Base-by-base conservation (phyloP, 1,284 basidiomycete species). In the Apiotrichum mycotoxinovorans region DNA sequence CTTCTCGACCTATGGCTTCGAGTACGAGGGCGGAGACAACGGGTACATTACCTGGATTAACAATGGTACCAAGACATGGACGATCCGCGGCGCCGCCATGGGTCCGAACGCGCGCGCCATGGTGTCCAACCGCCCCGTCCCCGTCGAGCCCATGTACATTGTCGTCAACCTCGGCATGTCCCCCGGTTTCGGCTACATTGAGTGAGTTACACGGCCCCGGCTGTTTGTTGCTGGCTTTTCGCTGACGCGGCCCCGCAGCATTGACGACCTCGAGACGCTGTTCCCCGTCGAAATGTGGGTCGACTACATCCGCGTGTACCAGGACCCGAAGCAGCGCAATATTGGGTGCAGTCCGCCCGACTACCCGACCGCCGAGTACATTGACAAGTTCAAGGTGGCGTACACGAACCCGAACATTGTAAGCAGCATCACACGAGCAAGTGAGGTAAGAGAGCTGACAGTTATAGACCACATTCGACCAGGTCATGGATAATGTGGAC, bases 21-120 rank as follows among this genome's bases (percentile, higher is more conserved):
- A 87, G 69, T 86, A 87, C 63, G 76, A 80, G 54, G 81, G 84
- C 33, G 84, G 83, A 48, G 57, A 30, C 25, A 80, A 81, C 42
- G 74, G 89, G 80, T 91, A 91, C 71, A 88, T 94, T 65, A 82
- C 83, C 26, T 94, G 91, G 91, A 82, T 89, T 34, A 76, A 84
- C 30, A 80, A 85, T 60, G 81, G 78, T 58, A 76, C 83, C 66
- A 77, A 82, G 52, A 83, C 85, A 33, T 98, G 90, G 91, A 88
- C 85, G 3, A 66, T 97, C 52, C 83, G 84, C 38, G 81, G 83
- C n/a, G 74, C 50, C 52, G 92, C 88, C 4, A 82, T 95, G 79
- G 85, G 78, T 8, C 82, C 87, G 0, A 89, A 96, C 71, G 52
- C 79, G 0, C 63, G 69, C 1, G 85, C 86, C 3, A 79, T 89